Evolutionary conservation across 345 rosid genomes (phyloP).

Genomic region (Citrus reticulata): DNA sequence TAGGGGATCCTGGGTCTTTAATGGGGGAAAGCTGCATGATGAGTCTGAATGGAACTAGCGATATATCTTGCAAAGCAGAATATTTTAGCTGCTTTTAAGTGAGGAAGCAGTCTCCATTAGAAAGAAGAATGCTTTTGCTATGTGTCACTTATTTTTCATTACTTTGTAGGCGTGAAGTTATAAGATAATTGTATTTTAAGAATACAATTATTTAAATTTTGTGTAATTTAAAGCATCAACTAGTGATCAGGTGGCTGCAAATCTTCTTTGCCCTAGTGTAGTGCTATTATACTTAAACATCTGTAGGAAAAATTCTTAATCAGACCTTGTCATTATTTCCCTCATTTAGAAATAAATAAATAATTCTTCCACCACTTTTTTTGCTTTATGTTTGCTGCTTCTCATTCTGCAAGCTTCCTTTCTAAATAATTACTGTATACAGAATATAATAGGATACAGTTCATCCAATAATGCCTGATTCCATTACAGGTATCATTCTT

Average conservation of each 20-base stretch:
- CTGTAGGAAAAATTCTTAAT: not conserved
- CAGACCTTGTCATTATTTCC: not conserved
- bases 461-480: not conserved
- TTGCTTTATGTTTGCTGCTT: not conserved
- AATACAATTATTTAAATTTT: no score
- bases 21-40: no score
- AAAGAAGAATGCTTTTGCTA: no score
- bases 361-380: not conserved
- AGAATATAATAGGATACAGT: not conserved
- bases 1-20: no score
- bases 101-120: no score
- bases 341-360: no score
- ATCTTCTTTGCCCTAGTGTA: not conserved
- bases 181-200: not conserved
- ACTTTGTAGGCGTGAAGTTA: no score
- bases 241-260: not conserved
- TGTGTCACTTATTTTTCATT: no score
- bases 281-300: not conserved
- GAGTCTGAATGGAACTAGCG: no score
- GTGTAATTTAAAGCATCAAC: not conserved
- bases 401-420: not conserved
- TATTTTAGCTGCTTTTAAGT: no score
- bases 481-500: constrained; percentile 65
- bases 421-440: not conserved
- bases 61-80: no score